Base-by-base conservation (phyloP, 2,329 filamentous ascomycete genomes). In the Leptosphaerulina australis region DNA sequence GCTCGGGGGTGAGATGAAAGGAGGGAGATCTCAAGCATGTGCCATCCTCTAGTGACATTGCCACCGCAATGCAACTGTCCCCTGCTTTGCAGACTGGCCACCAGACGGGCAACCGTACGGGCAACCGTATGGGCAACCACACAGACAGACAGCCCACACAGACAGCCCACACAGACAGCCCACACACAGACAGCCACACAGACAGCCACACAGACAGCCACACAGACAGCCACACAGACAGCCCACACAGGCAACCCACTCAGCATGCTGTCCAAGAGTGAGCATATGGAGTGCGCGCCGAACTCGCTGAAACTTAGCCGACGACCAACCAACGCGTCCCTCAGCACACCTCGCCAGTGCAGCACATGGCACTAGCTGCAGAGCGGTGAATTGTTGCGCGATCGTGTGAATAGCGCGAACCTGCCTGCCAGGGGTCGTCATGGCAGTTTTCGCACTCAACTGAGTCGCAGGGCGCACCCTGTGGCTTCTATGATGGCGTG, bases 1-100 rank as follows among this genome's bases (percentile, higher is more conserved):
- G 41, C 25, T 51, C 41, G 36, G 36, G 36, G 48, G 46, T 25
- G 36, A 60, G 59, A 64, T 62, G 59, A 62, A 58, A 57, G 60
- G 59, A 56, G 36, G 55, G 39, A 35, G 51, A 59, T 61, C 47
- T 36, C 41, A 49, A 22, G 49, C 52, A 47, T 50, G 41, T 41
- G 48, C 57, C 50, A 49, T 50, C 37, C 51, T 45, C 26, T 35
- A 30, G 49, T 53, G 54, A 52, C 53, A 60, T 50, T 39, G 56
- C 56, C 56, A 51, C 55, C 35, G 49, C 48, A 43, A 41, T 37
- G 43, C 38, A 31, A 37, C 51, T n/a, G 11, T 21, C 22, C 37
- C 17, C 40, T 44, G 41, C 22, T 33, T 28, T 29, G 36, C 38
- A 28, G 24, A 21, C 20, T 15, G 45, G 31, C n/a, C n/a, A n/a